Evolutionary conservation across 805 yeast genomes (phyloP), one percentile per base, ranked within the genome.

Genomic region (Saccharomycopsis babjevae): DNA sequence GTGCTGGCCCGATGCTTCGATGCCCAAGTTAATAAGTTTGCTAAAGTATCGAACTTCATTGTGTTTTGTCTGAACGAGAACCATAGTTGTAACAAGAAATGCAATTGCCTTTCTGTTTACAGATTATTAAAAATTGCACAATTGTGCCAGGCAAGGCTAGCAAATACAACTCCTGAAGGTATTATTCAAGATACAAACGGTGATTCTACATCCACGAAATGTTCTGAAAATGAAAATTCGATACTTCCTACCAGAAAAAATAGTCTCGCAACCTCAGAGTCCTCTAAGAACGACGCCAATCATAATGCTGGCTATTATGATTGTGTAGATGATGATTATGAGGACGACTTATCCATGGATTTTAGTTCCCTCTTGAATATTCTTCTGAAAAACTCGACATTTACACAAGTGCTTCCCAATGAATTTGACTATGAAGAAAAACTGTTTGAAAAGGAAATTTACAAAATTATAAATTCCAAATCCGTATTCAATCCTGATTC

Each of bases 1-100:
- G 55, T 60, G 10, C 50, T 57, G 5, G 59, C 59, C 20, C 30
- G 65, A n/a, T 39, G 58, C 8, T 92, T 91, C 71, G 90, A 88
- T 68, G 83, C 88, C 61, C 98, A 93, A 72, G 87, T 84, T 20
- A 80, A 90, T n/a, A 91, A 90, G 69, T 75, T 86, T 63, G 87
- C 94, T 39, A 76, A 83, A 32, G 76, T 90, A 10, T 79, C 94
- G 0, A 96, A 89, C 68, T 81, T 90, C 57, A 74, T 89, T 5
- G 82, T 92, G n/a, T 93, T 91, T 70, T 81, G 90, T 64, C 77
- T 83, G 63, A 76, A 80, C 62, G 71, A 73, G 2, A 73, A 72
- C 57, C 78, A 76, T 66, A 68, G 56, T 15, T 34, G 28, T 16
- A 43, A 18, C 5, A 32, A 28, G 2, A 15, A 13, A 22, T 62